Conservation (phyloP, 2,329 filamentous ascomycete genomes). For the Zalaria obscura region DNA sequence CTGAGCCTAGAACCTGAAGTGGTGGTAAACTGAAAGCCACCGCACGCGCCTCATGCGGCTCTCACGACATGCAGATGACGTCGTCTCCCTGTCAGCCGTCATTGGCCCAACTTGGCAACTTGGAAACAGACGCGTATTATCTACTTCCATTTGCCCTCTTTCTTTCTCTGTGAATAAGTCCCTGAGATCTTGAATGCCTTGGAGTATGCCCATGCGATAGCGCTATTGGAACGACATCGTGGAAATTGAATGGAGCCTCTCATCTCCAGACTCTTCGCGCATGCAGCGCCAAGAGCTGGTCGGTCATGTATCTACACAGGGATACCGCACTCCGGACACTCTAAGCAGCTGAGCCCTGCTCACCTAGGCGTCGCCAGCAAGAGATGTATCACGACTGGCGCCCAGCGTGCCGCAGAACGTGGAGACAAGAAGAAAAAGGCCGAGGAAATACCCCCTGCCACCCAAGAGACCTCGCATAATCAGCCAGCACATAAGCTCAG, state of each 20-base stretch:
- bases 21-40: too few species aligned
- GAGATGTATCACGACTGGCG: background rate
- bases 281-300: conserved; percentile 10
- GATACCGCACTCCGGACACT: background rate
- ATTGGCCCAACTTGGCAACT: background rate
- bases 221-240: background rate
- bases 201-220: background rate
- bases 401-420: background rate
- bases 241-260: conserved; percentile 12
- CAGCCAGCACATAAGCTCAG: conserved; percentile 13
- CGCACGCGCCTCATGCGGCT: too few species aligned
- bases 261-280: conserved; percentile 12
- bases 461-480: background rate
- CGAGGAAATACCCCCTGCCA: background rate
- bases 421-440: too few species aligned
- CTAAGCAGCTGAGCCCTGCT: background rate
- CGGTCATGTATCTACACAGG: background rate
- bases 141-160: background rate
- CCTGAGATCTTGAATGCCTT: background rate
- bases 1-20: too few species aligned
- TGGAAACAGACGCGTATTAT: conserved; percentile 1
- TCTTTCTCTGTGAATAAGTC: background rate
- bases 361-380: background rate
- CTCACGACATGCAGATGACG: background rate
- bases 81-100: background rate